A percentile compares a stretch with the other conserved stretches of the same genome.
Conservation (phyloP, 805 yeast genomes). For the Schizosaccharomyces cryophilus region DNA sequence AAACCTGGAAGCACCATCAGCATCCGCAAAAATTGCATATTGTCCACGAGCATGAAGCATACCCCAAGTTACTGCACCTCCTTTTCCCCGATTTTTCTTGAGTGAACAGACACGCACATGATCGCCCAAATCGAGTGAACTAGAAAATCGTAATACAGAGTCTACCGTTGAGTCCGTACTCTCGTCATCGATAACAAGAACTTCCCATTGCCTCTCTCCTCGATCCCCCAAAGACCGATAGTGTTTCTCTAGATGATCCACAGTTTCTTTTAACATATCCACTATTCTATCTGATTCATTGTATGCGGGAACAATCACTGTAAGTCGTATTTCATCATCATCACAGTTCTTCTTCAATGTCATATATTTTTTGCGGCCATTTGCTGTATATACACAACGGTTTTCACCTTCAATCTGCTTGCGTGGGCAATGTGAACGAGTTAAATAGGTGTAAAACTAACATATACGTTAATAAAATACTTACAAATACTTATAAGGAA, state of each 20-base stretch:
- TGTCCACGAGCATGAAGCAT: constrained; percentile 48
- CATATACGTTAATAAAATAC: neutral
- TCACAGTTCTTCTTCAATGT: neutral
- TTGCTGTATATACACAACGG: neutral
- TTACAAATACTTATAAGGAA: neutral
- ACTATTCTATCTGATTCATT: constrained; percentile 59
- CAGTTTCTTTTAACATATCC: constrained; percentile 44
- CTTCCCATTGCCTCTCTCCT: constrained; percentile 30
- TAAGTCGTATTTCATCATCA: constrained; percentile 15
- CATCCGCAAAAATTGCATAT: constrained; percentile 74
- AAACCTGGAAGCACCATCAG: constrained; percentile 86
- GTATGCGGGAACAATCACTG: constrained; percentile 81
- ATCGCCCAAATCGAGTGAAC: constrained; percentile 21
- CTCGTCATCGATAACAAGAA: constrained; percentile 78
- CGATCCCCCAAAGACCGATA: constrained; percentile 9
- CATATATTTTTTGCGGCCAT: neutral
- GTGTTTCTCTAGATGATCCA: constrained; percentile 6
- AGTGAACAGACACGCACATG: constrained; percentile 47
- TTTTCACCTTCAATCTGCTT: neutral
- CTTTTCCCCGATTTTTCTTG: constrained; percentile 67
- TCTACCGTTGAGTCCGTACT: constrained; percentile 57
- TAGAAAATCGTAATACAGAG: constrained; percentile 38
- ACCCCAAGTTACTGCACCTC: constrained; percentile 88
- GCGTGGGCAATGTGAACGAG: neutral
- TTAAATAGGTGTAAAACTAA: neutral